Conservation (phyloP, 306 rosid genomes). For the Citrullus amarus region DNA sequence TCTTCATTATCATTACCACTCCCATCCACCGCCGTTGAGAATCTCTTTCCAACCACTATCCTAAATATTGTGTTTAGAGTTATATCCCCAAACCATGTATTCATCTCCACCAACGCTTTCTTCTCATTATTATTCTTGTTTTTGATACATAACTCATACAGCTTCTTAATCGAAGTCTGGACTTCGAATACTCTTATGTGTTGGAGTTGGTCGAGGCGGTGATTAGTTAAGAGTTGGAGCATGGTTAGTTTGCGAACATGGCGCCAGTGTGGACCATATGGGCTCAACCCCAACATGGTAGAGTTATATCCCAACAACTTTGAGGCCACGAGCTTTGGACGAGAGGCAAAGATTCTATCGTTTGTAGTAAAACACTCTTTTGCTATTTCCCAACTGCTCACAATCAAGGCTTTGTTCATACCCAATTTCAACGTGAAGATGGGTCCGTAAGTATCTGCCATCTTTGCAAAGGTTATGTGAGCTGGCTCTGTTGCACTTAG, state of each 20-base stretch:
- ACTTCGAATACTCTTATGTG: background rate
- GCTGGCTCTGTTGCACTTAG: background rate
- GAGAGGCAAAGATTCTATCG: conserved; percentile 19
- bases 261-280: background rate
- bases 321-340: conserved; percentile 4
- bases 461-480: conserved; percentile 11
- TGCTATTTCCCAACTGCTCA: conserved; percentile 31
- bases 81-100: conserved; percentile 17
- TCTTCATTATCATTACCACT: conserved; percentile 15
- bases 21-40: conserved; percentile 9
- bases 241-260: background rate
- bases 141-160: background rate
- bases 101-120: conserved; percentile 21
- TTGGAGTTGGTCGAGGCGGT: background rate
- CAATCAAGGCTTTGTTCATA: conserved; percentile 10
- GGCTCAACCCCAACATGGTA: conserved; percentile 10
- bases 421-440: conserved; percentile 10
- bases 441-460: conserved; percentile 23
- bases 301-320: background rate
- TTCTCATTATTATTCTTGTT: too few relatives aligned
- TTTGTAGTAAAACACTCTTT: conserved; percentile 43
- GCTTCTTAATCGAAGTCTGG: background rate
- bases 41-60: background rate
- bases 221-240: conserved; percentile 11
- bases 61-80: conserved; percentile 39